These are phyloP conservation scores for Aspergillus sclerotialis DNA, from an alignment of 2,329 filamentous ascomycete species.

Conservation along the genomic window DNA sequence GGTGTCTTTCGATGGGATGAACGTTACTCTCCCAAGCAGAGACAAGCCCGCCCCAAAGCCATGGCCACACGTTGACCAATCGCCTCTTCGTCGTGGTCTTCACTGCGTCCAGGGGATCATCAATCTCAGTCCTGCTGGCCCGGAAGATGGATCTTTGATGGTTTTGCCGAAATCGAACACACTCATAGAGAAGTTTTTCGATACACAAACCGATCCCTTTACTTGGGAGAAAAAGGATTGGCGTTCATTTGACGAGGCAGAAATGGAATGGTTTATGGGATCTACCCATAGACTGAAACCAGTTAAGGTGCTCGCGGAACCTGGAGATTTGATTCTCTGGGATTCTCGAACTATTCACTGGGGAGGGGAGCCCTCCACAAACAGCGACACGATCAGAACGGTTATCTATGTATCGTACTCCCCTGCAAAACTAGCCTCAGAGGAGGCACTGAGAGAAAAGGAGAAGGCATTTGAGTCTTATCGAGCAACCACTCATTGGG, in stretches of 20 bases:
- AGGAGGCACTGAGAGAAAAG: too few relatives aligned
- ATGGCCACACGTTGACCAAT: constrained; percentile 27
- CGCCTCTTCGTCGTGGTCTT: constrained; percentile 16
- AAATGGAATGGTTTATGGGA: constrained; percentile 24
- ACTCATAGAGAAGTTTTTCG: constrained; percentile 23
- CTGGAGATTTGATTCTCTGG: constrained; percentile 39
- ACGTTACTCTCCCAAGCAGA: constrained; percentile 34
- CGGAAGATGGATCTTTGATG: constrained; percentile 25
- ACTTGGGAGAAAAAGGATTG: constrained; percentile 11
- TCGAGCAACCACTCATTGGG: too few relatives aligned
- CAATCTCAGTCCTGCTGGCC: constrained; percentile 11
- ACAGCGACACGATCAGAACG: too few relatives aligned
- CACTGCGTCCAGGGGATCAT: constrained; percentile 24
- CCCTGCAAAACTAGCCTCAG: too few relatives aligned
- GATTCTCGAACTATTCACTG: too few relatives aligned
- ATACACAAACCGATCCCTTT: constrained; percentile 16
- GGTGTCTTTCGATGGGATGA: constrained; percentile 22
- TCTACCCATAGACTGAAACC: constrained; percentile 19
- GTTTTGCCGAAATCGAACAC: constrained; percentile 19
- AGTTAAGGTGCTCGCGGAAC: constrained; percentile 34
- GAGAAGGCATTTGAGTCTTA: too few relatives aligned
- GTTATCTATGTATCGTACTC: too few relatives aligned
- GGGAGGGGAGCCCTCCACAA: too few relatives aligned
- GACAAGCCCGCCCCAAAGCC: constrained; percentile 9
- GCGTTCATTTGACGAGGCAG: constrained; percentile 16